Base-by-base conservation (phyloP, 148 eudicot species). In the Silene conica region DNA sequence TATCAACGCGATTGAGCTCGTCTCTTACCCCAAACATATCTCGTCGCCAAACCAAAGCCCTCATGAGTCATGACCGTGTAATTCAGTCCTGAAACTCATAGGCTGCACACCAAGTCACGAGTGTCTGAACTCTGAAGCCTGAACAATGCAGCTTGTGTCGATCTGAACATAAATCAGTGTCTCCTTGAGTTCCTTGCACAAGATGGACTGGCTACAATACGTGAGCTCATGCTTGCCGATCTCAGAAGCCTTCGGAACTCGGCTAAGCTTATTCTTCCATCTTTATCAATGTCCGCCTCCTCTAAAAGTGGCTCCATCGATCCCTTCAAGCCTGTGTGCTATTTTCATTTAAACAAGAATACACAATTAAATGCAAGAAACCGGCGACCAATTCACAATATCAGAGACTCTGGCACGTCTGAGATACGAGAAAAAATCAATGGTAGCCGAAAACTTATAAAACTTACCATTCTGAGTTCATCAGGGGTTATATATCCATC, bases 261-360 rank as follows among this genome's bases (percentile, higher is more conserved):
- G 19, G 89, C 75, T 48, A 94, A 84, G 87, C 98, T 91, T 78
- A 94, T 94, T 77, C 73, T 91, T 31, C 34, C 34, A 31, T 31
- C 34, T 31, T 31, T 31, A 31, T 31, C 34, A 31, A 31, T 31
- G 34, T 31, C 34, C 0, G 34, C 34, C 34, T 31, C 34, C 34
- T 31, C 34, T 31, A 31, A 31, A 2, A 31, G 89, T 15, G 98
- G 97, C 48, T 91, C 91, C 67, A 94, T 85, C 7, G 98, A 94
- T 25, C 98, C 97, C 83, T 80, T 91, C 75, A 94, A 80, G 12
- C 98, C 92, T 1, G 97, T 87, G 76, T 94, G 98, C 98, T 94
- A 88, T 48, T 70, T 60, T 28, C 15, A 20, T 21, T n/a, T 25
- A 69, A 62, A 62, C 25, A 13, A 15, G 22, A 56, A 57, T 4